Percentiles rank a stretch among this genome's conserved stretches.
phyloP scores from a whole-genome alignment of 208 protist genomes.

The Trypanosomatidae sp. region DNA sequence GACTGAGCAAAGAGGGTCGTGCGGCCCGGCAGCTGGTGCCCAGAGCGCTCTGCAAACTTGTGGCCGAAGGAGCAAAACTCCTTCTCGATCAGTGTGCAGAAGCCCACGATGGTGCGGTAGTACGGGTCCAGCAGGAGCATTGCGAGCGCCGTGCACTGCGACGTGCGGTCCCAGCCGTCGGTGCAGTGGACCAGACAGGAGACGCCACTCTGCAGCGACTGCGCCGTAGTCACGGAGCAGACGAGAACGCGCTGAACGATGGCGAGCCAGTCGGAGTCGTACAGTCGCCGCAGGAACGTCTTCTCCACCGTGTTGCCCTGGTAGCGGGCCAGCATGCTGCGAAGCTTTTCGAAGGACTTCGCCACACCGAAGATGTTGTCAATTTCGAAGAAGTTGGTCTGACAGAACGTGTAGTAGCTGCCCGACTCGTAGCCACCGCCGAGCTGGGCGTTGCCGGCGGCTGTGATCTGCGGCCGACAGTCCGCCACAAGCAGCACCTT shows the following conservation, averaged over 20 bases:
- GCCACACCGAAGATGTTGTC: slow-evolving; percentile 89
- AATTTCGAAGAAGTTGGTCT: slow-evolving; percentile 79
- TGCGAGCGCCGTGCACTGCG: slow-evolving; percentile 82
- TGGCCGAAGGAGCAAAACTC: slow-evolving; percentile 96
- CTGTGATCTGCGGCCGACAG: slow-evolving; percentile 65
- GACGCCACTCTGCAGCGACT: slow-evolving; percentile 46
- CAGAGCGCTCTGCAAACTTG: slow-evolving; percentile 93
- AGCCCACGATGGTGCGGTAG: slow-evolving; percentile 94
- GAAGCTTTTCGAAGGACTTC: slow-evolving; percentile 68
- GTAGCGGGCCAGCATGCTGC: slow-evolving; percentile 45
- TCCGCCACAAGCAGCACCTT: slow-evolving; percentile 67
- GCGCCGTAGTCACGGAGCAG: slow-evolving; percentile 43
- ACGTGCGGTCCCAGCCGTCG: slow-evolving; percentile 96
- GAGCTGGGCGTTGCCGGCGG: slow-evolving; percentile 58
- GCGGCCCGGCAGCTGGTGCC: slow-evolving; percentile 59
- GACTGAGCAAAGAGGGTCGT: slow-evolving; percentile 44
- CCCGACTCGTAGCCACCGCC: slow-evolving; percentile 88
- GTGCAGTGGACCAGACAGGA: slow-evolving; percentile 94
- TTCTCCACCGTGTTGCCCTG: slow-evolving; percentile 53
- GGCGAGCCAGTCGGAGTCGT: slow-evolving; percentile 65
- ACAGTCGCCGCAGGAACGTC: slow-evolving; percentile 50
- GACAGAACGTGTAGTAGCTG: slow-evolving; percentile 66
- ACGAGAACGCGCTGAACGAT: slow-evolving; percentile 67
- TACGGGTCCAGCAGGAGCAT: slow-evolving; percentile 94
- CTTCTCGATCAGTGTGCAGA: slow-evolving; percentile 94